Conservation (phyloP, 148 eudicot genomes). For the Tetragonia tetragonoides region DNA sequence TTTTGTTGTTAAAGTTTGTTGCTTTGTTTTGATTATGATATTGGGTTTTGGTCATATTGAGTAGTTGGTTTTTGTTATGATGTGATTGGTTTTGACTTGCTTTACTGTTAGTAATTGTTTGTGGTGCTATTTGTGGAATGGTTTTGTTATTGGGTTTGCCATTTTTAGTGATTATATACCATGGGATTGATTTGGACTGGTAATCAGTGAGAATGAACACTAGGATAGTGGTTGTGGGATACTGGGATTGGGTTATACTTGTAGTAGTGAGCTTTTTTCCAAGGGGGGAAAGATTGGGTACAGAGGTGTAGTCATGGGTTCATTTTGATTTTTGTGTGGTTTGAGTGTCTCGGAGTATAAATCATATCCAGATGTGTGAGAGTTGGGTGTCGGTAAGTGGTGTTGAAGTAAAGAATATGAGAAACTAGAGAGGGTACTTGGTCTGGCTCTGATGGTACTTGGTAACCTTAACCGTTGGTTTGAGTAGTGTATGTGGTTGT, state of each 20-base stretch:
- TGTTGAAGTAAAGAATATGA: not conserved
- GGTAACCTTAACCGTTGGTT: not conserved
- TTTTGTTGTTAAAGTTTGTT: not conserved
- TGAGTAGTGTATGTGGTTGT: not conserved
- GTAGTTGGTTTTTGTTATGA: conserved; percentile 11
- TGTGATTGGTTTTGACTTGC: conserved; percentile 17
- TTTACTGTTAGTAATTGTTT: not conserved
- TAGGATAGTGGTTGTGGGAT: not conserved
- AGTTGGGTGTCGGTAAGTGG: not conserved
- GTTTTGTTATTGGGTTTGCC: not conserved
- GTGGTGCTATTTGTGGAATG: not conserved
- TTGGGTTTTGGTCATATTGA: not conserved
- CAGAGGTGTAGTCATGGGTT: not conserved
- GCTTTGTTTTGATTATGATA: conserved; percentile 12
- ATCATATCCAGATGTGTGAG: not conserved
- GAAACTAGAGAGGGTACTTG: not conserved
- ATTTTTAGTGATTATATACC: not conserved
- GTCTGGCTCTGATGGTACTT: not conserved
- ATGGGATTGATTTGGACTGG: not conserved
- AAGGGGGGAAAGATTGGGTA: not conserved
- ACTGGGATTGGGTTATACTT: not conserved
- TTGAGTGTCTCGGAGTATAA: not conserved
- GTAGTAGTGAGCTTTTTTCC: not conserved
- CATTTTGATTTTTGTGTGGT: not conserved
- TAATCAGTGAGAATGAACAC: not conserved